Evolutionary conservation across 352 stramenopile species (phyloP).

Genomic region (Phytophthora pseudosyringae): DNA sequence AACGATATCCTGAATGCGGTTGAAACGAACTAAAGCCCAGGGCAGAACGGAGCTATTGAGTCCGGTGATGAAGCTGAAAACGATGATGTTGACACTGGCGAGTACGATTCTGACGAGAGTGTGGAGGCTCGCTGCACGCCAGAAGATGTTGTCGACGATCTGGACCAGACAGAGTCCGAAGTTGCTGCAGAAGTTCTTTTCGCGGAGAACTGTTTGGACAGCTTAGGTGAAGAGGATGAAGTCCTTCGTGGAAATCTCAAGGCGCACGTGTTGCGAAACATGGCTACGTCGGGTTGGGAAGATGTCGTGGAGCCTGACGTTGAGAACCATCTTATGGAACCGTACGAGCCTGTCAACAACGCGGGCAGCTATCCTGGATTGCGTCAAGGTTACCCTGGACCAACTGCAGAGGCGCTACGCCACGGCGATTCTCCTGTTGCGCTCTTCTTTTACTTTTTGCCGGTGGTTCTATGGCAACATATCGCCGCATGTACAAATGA

Average conservation of each 20-base stretch:
- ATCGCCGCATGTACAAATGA: slow-evolving; percentile 20
- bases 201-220: slow-evolving; percentile 12
- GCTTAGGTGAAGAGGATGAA: slow-evolving; percentile 15
- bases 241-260: slow-evolving; percentile 21
- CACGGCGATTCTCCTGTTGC: slow-evolving; percentile 17
- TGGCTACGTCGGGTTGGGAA: slow-evolving; percentile 11
- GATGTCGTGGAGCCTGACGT: slow-evolving; percentile 13
- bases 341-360: slow-evolving; percentile 6
- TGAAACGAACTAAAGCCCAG: not conserved
- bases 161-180: not conserved
- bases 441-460: slow-evolving; percentile 3
- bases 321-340: not conserved
- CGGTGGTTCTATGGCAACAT: slow-evolving; percentile 21
- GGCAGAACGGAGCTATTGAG: not conserved
- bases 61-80: slow-evolving; percentile 1
- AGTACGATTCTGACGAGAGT: slow-evolving; percentile 2
- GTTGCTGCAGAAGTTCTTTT: slow-evolving; percentile 13
- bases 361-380: slow-evolving; percentile 1
- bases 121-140: not conserved
- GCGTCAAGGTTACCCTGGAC: slow-evolving; percentile 13
- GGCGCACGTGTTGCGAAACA: slow-evolving; percentile 3
- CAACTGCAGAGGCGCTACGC: not conserved
- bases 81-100: not conserved
- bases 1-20: slow-evolving; percentile 19
- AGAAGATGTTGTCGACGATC: not conserved